Base-by-base conservation (phyloP, 2,329 filamentous ascomycete genomes). In the Xylariaceae sp. region DNA sequence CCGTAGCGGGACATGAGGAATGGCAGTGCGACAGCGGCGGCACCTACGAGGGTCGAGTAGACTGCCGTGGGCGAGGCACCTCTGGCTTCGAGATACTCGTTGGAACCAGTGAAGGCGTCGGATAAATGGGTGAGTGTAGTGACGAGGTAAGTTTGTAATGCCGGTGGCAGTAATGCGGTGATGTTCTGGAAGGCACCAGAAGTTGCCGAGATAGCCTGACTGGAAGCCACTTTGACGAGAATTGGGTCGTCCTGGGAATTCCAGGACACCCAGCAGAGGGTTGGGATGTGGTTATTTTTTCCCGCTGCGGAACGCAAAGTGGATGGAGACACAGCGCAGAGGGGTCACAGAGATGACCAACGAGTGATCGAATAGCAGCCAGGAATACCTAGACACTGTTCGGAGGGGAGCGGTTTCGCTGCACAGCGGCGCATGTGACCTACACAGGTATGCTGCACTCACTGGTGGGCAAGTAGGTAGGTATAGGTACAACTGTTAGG, bases 171-270 rank as follows among this genome's bases (percentile, higher is more conserved):
- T 63, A 78, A 71, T 69, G 80, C 80, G 68, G 79, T 80, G 73
- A 83, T 78, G 76, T 82, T 85, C 77, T 82, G 82, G 71, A 85
- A 74, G 76, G 82, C 85, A 85, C 84, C 84, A 74, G 81, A 79
- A 71, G 84, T 85, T 82, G 83, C 84, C 82, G 80, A 78, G 70
- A 77, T 70, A 73, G 75, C 76, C 74, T 81, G 78, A 75, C 76
- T 75, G 73, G 83, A 86, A 85, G 83, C 84, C 84, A 87, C 82
- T 74, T 86, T 87, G 82, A 74, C 78, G 76, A 73, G 54, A 63
- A 64, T 65, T 69, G 70, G 67, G 72, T 66, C 61, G 74, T 73
- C 76, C 73, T 61, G 60, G 70, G 63, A 70, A 66, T 37, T 54
- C 60, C 62, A 77, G 74, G 72, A 77, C 73, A 73, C 73, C 70